Evolutionary conservation across 371 early-diverging fungal species (phyloP).

Genomic region (Capniomyces stellatus): DNA sequence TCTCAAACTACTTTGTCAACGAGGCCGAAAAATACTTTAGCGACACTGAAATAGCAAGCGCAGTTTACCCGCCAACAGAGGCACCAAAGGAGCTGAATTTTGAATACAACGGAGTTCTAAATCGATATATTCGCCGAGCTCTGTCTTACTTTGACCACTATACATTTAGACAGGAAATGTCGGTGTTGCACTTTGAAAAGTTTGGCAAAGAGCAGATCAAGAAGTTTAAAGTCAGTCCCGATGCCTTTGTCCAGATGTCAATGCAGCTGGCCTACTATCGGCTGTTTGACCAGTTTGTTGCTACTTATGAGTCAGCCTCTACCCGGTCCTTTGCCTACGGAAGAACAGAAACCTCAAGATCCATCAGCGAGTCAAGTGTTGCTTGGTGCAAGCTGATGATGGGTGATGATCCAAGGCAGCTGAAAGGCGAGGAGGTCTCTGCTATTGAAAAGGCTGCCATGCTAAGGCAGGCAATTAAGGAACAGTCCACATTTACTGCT

Average conservation of each 20-base stretch:
- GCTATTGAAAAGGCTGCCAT: conserved; percentile 25
- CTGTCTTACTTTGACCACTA: conserved; percentile 15
- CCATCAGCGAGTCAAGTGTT: conserved; percentile 46
- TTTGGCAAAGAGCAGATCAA: conserved; percentile 59
- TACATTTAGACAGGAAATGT: conserved; percentile 30
- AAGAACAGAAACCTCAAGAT: conserved; percentile 75
- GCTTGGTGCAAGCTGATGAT: conserved; percentile 58
- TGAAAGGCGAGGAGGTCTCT: conserved; percentile 26
- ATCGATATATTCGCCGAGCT: conserved; percentile 12
- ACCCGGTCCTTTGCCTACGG: conserved; percentile 66
- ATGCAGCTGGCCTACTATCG: conserved; percentile 85
- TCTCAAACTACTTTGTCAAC: conserved; percentile 16
- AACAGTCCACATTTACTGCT: conserved; percentile 53
- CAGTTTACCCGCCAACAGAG: not conserved
- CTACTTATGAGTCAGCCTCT: conserved; percentile 78
- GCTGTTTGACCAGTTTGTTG: conserved; percentile 46
- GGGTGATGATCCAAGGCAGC: conserved; percentile 13
- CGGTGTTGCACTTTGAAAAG: conserved; percentile 37
- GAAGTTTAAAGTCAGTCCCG: conserved; percentile 48
- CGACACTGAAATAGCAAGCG: not conserved
- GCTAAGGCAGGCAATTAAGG: conserved; percentile 38
- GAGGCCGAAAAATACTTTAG: conserved; percentile 7
- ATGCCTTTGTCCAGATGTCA: conserved; percentile 73
- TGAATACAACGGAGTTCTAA: conserved; percentile 9
- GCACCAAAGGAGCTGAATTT: conserved; percentile 9